Base-by-base conservation (phyloP, 176 grass and related monocot species). In the Luzula sylvatica region DNA sequence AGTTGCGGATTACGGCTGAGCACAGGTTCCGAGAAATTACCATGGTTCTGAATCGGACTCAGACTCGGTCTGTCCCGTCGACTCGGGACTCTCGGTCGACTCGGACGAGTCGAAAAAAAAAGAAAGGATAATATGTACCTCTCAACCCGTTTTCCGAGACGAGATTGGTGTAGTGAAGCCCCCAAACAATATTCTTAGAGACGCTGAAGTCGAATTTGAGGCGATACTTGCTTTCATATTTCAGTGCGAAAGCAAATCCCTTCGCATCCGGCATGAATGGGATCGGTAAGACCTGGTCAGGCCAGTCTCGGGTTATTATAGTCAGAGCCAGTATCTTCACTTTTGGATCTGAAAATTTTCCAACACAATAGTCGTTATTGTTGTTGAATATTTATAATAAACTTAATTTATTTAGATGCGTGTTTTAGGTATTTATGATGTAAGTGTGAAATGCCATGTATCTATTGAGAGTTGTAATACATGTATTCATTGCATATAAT, bases 151-250 rank as follows among this genome's bases (percentile, higher is more conserved):
- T 94, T 62, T 94, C 87, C 87, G 82, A 94, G 29, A 94, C 82
- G 3, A 82, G 86, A 55, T 87, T 82, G 46, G 82, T 87, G 67
- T 87, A 94, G 44, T 80, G 84, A 66, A 94, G 87, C 7, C 87
- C 87, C 0, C 82, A 94, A 15, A 94, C 87, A 29, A 94, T 94
- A 65, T 94, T 94, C 64, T 94, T 94, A 52, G 67, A 72, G 51
- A 87, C 87, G 3, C 50, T 50, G 67, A 94, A 81, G 3, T 68
- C 66, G 82, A 94, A 94, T 14, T 83, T 83, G 67, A 94, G 83
- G 70, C 74, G 76, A 56, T 87, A 94, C 66, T 59, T 46, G 78
- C 87, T 87, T 38, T 77, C 82, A 52, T 94, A 81, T 79, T 94
- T 94, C 32, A 94, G 82, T 4, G 62, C 78, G 30, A 94, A 94